phyloP scores from a whole-genome alignment of 768 basidiomycete genomes.

The Fomitopsis pulvina region DNA sequence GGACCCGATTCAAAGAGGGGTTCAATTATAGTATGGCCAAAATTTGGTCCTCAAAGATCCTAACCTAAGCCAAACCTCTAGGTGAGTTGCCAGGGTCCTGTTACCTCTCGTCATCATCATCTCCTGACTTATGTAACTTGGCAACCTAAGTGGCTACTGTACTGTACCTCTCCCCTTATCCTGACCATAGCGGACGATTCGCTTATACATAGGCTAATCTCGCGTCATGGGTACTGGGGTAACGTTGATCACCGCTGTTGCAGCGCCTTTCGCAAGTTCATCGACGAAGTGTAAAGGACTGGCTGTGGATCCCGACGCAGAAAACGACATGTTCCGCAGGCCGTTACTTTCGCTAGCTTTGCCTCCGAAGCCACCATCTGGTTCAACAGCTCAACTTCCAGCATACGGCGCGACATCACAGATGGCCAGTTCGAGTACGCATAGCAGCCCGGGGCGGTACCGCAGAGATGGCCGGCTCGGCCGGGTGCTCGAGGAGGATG shows the following conservation, averaged over 20 bases:
- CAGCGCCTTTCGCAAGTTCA: background rate
- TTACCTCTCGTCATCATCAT: too few relatives aligned
- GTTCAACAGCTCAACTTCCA: background rate
- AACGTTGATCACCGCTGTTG: background rate
- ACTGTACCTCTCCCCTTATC: too few relatives aligned
- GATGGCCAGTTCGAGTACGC: constrained; percentile 9
- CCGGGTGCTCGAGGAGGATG: constrained; percentile 24
- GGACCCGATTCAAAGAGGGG: too few relatives aligned
- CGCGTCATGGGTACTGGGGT: background rate
- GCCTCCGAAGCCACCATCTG: background rate
- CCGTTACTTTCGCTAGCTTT: constrained; percentile 8
- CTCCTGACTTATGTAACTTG: background rate
- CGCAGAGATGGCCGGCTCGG: constrained; percentile 20
- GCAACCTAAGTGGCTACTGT: too few relatives aligned
- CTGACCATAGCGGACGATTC: too few relatives aligned
- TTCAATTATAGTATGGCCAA: too few relatives aligned
- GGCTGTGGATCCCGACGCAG: background rate
- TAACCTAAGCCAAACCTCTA: too few relatives aligned
- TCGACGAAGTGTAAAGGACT: background rate
- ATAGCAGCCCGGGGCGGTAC: constrained; percentile 19
- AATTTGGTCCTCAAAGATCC: too few relatives aligned
- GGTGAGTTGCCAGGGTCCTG: too few relatives aligned
- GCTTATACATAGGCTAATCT: too few relatives aligned
- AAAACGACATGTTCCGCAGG: constrained; percentile 12
- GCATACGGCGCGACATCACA: constrained; percentile 5